Conservation (phyloP, 1,139 yeast species). For the Saccharomyces pastorianus region DNA sequence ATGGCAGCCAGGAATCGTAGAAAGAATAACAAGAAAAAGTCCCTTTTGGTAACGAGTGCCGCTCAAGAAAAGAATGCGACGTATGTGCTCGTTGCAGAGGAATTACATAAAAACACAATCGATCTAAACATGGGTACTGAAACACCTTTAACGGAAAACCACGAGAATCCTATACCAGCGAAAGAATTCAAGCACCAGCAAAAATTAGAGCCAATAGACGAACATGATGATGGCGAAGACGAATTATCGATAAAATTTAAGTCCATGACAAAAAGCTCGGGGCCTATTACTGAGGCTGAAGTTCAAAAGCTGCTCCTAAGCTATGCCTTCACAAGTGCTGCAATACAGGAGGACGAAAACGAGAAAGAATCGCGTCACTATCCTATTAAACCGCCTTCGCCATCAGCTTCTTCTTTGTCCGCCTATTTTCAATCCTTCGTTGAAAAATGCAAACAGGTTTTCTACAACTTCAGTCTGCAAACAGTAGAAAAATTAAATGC, state of each 20-base stretch:
- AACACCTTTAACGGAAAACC: not conserved
- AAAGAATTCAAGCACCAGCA: not conserved
- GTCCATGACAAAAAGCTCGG: not conserved
- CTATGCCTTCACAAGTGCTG: not conserved
- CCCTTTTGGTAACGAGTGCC: not conserved
- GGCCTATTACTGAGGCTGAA: not conserved
- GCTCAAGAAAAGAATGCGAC: not conserved
- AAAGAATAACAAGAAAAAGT: not conserved
- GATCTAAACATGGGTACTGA: not conserved
- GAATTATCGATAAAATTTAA: not conserved
- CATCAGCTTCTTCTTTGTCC: not conserved
- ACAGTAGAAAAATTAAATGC: not conserved
- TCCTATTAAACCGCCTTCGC: not conserved
- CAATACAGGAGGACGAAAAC: not conserved
- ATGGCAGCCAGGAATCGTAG: not conserved
- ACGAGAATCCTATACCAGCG: not conserved
- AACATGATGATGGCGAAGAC: not conserved
- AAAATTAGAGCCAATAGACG: not conserved
- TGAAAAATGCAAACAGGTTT: not conserved
- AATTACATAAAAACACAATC: not conserved
- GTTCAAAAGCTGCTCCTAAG: not conserved
- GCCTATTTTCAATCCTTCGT: not conserved
- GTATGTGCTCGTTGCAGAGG: not conserved
- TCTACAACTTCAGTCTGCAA: not conserved
- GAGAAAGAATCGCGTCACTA: not conserved